These are phyloP conservation scores for Pythium utonaiense DNA, from an alignment of 352 stramenopile genomes.

Conservation along the genomic window DNA sequence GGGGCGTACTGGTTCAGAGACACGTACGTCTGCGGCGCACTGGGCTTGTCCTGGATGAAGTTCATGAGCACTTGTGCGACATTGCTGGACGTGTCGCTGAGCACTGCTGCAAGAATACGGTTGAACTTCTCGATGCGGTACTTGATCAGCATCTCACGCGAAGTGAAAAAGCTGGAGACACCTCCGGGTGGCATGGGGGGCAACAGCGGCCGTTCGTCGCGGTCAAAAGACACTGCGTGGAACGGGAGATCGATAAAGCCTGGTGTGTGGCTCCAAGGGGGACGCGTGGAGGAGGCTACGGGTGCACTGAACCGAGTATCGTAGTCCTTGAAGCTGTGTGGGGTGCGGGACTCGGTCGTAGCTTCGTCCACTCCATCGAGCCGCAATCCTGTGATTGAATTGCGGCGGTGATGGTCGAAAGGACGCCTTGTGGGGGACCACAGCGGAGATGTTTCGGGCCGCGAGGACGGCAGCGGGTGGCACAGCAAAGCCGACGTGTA, in stretches of 20 bases:
- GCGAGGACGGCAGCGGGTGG: slow-evolving; percentile 30
- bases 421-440: slow-evolving; percentile 41
- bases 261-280: slow-evolving; percentile 37
- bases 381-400: slow-evolving; percentile 23
- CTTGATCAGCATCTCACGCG: slow-evolving; percentile 54
- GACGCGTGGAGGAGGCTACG: background rate
- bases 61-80: slow-evolving; percentile 66
- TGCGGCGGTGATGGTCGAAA: slow-evolving; percentile 18
- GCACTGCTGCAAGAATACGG: slow-evolving; percentile 56
- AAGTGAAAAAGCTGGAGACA: slow-evolving; percentile 60
- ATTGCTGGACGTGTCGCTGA: slow-evolving; percentile 54
- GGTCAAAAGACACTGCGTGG: slow-evolving; percentile 49
- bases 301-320: slow-evolving; percentile 28
- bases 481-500: slow-evolving; percentile 54
- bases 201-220: slow-evolving; percentile 44
- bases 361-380: slow-evolving; percentile 26
- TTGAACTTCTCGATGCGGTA: slow-evolving; percentile 71
- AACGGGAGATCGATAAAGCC: slow-evolving; percentile 41
- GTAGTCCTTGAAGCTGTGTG: slow-evolving; percentile 21
- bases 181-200: slow-evolving; percentile 49
- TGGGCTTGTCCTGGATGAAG: slow-evolving; percentile 78
- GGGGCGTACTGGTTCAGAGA: slow-evolving; percentile 69
- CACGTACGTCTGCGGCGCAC: slow-evolving; percentile 56
- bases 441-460: slow-evolving; percentile 41
- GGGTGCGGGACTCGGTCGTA: slow-evolving; percentile 11